phyloP scores from a whole-genome alignment of 345 rosid genomes.

The Eucalyptus paniculata region DNA sequence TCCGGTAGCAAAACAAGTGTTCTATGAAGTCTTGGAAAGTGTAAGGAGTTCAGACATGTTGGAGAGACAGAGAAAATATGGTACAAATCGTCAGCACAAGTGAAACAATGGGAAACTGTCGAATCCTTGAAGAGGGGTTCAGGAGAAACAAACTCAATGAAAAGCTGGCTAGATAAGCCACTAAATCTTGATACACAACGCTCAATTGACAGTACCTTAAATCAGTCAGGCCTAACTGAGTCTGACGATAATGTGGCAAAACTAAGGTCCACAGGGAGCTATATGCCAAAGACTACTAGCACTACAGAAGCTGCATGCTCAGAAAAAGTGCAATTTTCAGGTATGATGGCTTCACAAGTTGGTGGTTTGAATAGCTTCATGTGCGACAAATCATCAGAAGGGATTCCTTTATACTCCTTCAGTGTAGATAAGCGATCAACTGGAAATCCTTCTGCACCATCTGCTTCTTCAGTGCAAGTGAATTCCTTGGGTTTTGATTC shows the following conservation, averaged over 20 bases:
- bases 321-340: constrained; percentile 74
- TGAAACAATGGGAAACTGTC: constrained; percentile 46
- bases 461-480: constrained; percentile 77
- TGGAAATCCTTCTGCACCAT: constrained; percentile 49
- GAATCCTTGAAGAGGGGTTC: constrained; percentile 27
- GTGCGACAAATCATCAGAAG: constrained; percentile 64
- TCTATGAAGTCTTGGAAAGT: constrained; percentile 56
- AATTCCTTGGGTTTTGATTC: constrained; percentile 68
- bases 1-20: constrained; percentile 61
- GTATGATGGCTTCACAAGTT: constrained; percentile 55
- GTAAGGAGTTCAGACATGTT: constrained; percentile 77
- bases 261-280: constrained; percentile 46
- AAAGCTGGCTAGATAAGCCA: constrained; percentile 38
- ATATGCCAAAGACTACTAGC: constrained; percentile 30
- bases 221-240: constrained; percentile 23
- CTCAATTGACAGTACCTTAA: constrained; percentile 11
- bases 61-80: constrained; percentile 86
- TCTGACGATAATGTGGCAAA: constrained; percentile 35
- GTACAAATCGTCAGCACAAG: constrained; percentile 74
- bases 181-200: constrained; percentile 22
- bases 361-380: constrained; percentile 42
- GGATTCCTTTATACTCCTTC: constrained; percentile 88
- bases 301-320: constrained; percentile 34
- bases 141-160: constrained; percentile 35
- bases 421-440: constrained; percentile 77